These are phyloP conservation scores for Nigrospora oryzae DNA, from an alignment of 2,329 filamentous ascomycete species.

Conservation along the genomic window DNA sequence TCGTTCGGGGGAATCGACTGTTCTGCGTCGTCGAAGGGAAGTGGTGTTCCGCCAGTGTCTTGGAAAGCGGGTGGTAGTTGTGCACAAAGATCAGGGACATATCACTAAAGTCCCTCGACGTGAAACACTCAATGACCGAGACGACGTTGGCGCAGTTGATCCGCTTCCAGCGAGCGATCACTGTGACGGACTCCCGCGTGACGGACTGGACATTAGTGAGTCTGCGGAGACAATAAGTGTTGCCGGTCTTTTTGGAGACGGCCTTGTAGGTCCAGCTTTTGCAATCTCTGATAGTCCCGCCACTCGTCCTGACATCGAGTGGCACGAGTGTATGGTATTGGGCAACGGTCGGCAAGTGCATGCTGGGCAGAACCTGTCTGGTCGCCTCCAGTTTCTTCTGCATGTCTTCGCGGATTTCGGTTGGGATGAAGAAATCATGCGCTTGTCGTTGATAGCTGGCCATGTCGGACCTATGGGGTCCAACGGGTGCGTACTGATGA, in stretches of 20 bases:
- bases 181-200: conserved; percentile 80
- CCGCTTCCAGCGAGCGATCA: conserved; percentile 83
- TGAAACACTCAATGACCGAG: conserved; percentile 85
- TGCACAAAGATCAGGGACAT: conserved; percentile 91
- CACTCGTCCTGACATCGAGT: conserved; percentile 75
- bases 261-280: conserved; percentile 95
- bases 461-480: conserved; percentile 66
- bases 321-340: conserved; percentile 90
- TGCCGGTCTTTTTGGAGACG: conserved; percentile 77
- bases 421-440: conserved; percentile 87
- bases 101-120: conserved; percentile 84
- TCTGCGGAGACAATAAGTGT: conserved; percentile 77
- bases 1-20: conserved; percentile 35
- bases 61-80: conserved; percentile 85
- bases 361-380: conserved; percentile 69
- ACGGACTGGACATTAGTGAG: conserved; percentile 76
- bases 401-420: conserved; percentile 77
- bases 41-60: conserved; percentile 81
- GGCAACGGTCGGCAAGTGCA: conserved; percentile 70
- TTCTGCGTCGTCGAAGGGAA: conserved; percentile 36
- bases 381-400: conserved; percentile 83
- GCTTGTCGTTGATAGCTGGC: conserved; percentile 78
- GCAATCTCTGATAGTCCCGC: conserved; percentile 68
- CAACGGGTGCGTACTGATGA: conserved; percentile 84
- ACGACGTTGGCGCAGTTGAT: conserved; percentile 77